phyloP scores from a whole-genome alignment of 805 yeast genomes.

The Candida adriatica region DNA sequence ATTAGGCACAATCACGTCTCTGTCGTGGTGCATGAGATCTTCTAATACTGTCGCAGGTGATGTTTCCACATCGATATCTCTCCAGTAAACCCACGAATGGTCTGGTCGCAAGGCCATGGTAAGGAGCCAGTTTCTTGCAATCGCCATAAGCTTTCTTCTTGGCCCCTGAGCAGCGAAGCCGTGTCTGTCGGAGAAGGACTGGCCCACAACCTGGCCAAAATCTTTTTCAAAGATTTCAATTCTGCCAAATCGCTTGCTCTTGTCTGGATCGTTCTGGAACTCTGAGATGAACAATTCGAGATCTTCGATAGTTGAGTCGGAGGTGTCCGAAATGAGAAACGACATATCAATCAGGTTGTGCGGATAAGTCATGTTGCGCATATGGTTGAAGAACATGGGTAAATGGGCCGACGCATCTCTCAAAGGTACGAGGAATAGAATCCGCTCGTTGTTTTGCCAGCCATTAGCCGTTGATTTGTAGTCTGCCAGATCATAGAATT shows the following conservation, averaged over 20 bases:
- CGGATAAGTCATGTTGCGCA: constrained; percentile 77
- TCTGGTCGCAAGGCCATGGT: constrained; percentile 83
- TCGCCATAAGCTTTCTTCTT: constrained; percentile 89
- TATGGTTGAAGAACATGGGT: constrained; percentile 82
- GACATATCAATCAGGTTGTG: constrained; percentile 79
- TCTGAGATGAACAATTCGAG: constrained; percentile 49
- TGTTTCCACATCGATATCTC: constrained; percentile 96
- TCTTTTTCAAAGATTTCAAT: constrained; percentile 88
- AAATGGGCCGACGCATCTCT: constrained; percentile 89
- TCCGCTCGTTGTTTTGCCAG: constrained; percentile 73
- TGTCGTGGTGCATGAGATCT: constrained; percentile 86
- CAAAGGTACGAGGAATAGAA: constrained; percentile 80
- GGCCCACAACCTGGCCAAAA: constrained; percentile 91
- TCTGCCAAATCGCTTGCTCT: constrained; percentile 63
- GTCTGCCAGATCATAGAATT: constrained; percentile 65
- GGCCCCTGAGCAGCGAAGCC: constrained; percentile 97
- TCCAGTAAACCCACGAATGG: constrained; percentile 95
- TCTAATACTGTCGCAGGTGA: constrained; percentile 79
- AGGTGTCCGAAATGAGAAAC: constrained; percentile 84
- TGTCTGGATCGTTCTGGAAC: constrained; percentile 61
- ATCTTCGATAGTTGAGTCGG: constrained; percentile 77
- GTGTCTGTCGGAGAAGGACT: constrained; percentile 87
- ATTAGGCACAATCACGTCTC: constrained; percentile 91
- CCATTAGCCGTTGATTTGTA: constrained; percentile 65
- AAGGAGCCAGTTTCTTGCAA: constrained; percentile 92